Evolutionary conservation across 2,329 filamentous ascomycete species (phyloP), one percentile per base, ranked within the genome.

Genomic region (Diplodia seriata): DNA sequence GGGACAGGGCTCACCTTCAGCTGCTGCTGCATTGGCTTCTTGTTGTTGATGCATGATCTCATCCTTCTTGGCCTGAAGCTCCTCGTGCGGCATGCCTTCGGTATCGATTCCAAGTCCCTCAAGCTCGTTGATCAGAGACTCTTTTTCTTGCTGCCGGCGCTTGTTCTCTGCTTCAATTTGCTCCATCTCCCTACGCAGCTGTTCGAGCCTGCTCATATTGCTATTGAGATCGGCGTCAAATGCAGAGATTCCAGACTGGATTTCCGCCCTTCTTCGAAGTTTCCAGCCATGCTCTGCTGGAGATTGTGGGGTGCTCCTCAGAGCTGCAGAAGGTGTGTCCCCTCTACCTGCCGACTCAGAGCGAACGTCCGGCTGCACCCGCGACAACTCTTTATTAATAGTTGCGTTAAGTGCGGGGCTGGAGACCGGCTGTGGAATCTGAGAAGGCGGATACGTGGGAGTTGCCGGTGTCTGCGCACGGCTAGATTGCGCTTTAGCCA

Each of bases 41-140:
- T 72, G 64, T 47, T 66, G 68, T 55, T 76, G 73, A 50, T 74
- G 73, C 55, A 76, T 73, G 31, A 79, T 78, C 68, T 80, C 78
- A 33, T 77, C 73, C 59, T 78, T 80, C 68, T 77, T 79, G 4
- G 80, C 79, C 68, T 82, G 78, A 29, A 85, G 75, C 63, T 82
- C 78, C 29, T 79, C 79, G 67, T 82, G 75, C 3, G 81, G 78
- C 72, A 83, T 78, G 4, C 81, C 81, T 63, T 82, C 79, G 1
- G 83, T 82, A 67, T 85, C 81, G 50, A 83, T 73, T 49, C 81
- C 81, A 23, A 86, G 76, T 62, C 74, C 75, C 68, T 83, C 80
- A n/a, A 86, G 76, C 70, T 86, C 84, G 38, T 80, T 76, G 5
- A 82, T 73, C 51, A 86, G 80, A 55, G 78, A 76, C 65, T 78